These are phyloP conservation scores for Pinus taeda DNA, from an alignment of 75 land plant species.

Conservation along the genomic window DNA sequence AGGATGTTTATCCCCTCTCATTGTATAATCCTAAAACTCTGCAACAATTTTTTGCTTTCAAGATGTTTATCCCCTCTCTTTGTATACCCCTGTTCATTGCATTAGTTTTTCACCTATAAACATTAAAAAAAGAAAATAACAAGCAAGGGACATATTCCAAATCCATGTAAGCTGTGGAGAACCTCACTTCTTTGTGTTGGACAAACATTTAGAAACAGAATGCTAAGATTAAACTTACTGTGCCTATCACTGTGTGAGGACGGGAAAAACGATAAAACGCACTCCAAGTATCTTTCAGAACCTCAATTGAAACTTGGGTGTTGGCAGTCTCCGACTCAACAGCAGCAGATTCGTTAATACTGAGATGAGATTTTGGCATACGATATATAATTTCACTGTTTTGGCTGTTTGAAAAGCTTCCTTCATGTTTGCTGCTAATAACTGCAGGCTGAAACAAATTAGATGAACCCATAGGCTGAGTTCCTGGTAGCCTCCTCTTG, in stretches of 20 bases:
- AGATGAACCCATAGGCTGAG: not conserved
- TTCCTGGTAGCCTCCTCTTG: not conserved
- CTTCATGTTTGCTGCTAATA: not conserved
- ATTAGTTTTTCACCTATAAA: too few species aligned
- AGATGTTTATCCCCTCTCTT: too few species aligned
- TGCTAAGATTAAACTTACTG: conserved; percentile 40
- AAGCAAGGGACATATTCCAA: too few species aligned
- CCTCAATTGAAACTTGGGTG: not conserved
- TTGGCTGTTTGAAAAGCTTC: not conserved
- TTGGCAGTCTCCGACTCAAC: not conserved
- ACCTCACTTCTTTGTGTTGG: too few species aligned
- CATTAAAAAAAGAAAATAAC: too few species aligned
- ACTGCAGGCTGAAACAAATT: not conserved
- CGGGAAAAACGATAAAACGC: conserved; percentile 87
- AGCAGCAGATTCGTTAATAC: not conserved
- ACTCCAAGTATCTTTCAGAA: conserved; percentile 16
- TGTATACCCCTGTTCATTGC: too few species aligned
- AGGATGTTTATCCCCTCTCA: too few species aligned
- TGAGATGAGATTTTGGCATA: not conserved
- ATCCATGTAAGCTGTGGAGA: too few species aligned
- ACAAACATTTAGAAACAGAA: not conserved
- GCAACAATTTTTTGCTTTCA: too few species aligned
- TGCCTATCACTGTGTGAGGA: conserved; percentile 98
- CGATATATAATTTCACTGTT: not conserved
- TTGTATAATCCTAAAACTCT: too few species aligned